These are phyloP conservation scores for Thamnidium elegans DNA, from an alignment of 192 early-diverging fungal species.

Conservation along the genomic window DNA sequence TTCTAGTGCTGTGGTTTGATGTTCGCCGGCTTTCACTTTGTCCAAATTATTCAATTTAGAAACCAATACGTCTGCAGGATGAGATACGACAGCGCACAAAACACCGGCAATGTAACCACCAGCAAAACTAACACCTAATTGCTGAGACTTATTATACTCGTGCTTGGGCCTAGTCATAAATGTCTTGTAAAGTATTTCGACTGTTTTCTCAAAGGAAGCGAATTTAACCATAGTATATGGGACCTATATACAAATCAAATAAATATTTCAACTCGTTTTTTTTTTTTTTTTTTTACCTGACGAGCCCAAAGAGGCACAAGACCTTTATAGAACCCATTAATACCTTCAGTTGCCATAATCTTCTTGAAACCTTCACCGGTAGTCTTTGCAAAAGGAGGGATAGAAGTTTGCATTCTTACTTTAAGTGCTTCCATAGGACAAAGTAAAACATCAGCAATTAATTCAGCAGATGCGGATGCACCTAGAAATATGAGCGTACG, in stretches of 20 bases:
- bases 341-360: constrained; percentile 56
- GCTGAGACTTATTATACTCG: constrained; percentile 66
- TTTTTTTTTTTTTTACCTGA: constrained; percentile 45
- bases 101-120: constrained; percentile 90
- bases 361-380: constrained; percentile 63
- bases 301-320: constrained; percentile 75
- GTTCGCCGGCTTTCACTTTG: constrained; percentile 14
- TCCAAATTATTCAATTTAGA: constrained; percentile 48
- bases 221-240: constrained; percentile 89
- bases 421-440: constrained; percentile 87
- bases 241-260: constrained; percentile 1
- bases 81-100: constrained; percentile 85
- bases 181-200: constrained; percentile 64
- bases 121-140: constrained; percentile 70
- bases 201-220: constrained; percentile 77
- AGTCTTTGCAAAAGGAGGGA: constrained; percentile 69
- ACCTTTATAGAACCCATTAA: constrained; percentile 69
- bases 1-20: constrained; percentile 23
- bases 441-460: constrained; percentile 77
- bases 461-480: constrained; percentile 76
- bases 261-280: neutral
- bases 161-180: constrained; percentile 63
- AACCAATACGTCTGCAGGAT: constrained; percentile 85
- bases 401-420: constrained; percentile 83
- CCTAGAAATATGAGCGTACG: constrained; percentile 68